phyloP scores from a whole-genome alignment of 108 stramenopile species.

The Nannochloropsis gaditana region DNA sequence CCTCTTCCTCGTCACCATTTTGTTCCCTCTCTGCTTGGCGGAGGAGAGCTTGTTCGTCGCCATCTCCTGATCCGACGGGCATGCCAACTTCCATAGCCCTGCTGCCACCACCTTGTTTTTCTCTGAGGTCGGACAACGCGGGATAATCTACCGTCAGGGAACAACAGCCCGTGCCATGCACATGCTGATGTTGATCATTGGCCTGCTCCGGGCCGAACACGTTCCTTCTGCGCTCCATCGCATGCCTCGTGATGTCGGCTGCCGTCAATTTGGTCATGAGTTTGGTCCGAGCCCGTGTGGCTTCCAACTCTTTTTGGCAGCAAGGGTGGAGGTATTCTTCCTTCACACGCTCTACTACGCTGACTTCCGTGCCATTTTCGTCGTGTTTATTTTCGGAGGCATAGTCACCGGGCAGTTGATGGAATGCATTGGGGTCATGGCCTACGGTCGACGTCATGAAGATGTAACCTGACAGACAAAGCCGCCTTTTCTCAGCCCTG shows the following conservation, averaged over 20 bases:
- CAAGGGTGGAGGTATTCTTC: slow-evolving; percentile 17
- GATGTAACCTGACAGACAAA: too few relatives aligned
- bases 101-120: not conserved
- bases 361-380: not conserved
- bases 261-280: not conserved
- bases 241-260: not conserved
- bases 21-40: too few relatives aligned
- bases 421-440: not conserved
- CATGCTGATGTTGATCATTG: not conserved
- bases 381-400: not conserved
- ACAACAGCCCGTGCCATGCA: not conserved
- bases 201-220: not conserved
- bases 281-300: not conserved
- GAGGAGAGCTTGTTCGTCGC: not conserved
- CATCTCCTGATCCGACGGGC: not conserved
- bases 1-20: not conserved
- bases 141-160: not conserved
- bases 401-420: not conserved
- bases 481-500: too few relatives aligned
- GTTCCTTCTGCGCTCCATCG: not conserved
- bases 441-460: too few relatives aligned
- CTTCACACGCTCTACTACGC: not conserved
- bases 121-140: not conserved
- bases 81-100: not conserved
- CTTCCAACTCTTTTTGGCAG: not conserved